Percentiles rank a stretch among this genome's conserved stretches.
phyloP scores from a whole-genome alignment of 2,329 filamentous ascomycete species.

The Fusarium robinianum region DNA sequence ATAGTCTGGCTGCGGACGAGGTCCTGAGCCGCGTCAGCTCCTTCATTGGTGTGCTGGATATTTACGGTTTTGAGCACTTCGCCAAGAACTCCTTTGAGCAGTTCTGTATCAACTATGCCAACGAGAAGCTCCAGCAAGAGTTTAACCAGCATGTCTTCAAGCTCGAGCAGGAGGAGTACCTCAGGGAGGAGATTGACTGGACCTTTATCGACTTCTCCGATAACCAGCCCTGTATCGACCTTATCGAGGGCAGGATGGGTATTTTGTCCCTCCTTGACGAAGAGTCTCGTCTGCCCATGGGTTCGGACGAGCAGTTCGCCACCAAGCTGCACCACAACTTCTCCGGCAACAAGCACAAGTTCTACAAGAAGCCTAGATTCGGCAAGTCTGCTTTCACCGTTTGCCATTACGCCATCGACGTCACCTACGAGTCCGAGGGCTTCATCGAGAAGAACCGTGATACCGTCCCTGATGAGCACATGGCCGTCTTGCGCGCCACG shows the following conservation, averaged over 20 bases:
- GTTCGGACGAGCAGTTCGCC: slow-evolving; percentile 94
- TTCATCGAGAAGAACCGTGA: slow-evolving; percentile 99
- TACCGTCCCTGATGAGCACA: slow-evolving; percentile 96
- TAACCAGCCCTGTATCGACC: slow-evolving; percentile 97
- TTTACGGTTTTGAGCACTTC: slow-evolving; percentile 99
- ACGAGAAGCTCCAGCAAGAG: slow-evolving; percentile 98
- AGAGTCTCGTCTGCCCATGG: slow-evolving; percentile 95
- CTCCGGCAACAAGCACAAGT: slow-evolving; percentile 85
- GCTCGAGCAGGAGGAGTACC: slow-evolving; percentile 96
- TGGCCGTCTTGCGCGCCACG: slow-evolving; percentile 86
- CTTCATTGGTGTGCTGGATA: slow-evolving; percentile 98
- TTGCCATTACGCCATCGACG: slow-evolving; percentile 96
- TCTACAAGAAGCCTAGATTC: slow-evolving; percentile 98
- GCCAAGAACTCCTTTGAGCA: slow-evolving; percentile 99
- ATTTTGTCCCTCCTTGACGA: slow-evolving; percentile 92
- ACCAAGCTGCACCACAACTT: slow-evolving; percentile 96
- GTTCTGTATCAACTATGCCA: slow-evolving; percentile 99
- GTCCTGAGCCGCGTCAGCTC: slow-evolving; percentile 80
- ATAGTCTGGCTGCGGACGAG: slow-evolving; percentile 84
- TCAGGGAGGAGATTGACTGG: slow-evolving; percentile 97
- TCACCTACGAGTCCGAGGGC: slow-evolving; percentile 97
- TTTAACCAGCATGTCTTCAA: slow-evolving; percentile 99
- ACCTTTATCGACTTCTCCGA: slow-evolving; percentile 99
- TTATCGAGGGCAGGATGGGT: slow-evolving; percentile 96
- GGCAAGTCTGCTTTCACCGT: slow-evolving; percentile 98